phyloP scores from a whole-genome alignment of 176 grass and related monocot genomes.

The Juncus effusus region DNA sequence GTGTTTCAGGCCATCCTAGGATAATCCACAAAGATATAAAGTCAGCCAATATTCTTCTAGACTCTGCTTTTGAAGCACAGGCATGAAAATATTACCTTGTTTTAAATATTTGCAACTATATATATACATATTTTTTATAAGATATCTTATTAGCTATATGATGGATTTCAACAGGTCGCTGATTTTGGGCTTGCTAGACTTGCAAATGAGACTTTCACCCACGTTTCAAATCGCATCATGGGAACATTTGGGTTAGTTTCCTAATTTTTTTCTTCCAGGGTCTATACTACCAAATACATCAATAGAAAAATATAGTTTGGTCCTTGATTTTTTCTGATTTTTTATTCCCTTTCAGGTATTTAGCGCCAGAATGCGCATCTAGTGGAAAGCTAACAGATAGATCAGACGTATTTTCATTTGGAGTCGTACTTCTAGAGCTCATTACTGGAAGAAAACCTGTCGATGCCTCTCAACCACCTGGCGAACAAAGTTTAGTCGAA shows the following conservation, averaged over 20 bases:
- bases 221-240: conserved; percentile 79
- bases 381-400: conserved; percentile 75
- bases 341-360: conserved; percentile 43
- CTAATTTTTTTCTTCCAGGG: background rate
- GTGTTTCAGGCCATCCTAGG: conserved; percentile 61
- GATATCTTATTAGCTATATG: background rate
- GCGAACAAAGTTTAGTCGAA: conserved; percentile 82
- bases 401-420: conserved; percentile 90
- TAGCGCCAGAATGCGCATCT: conserved; percentile 79
- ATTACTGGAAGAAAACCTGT: conserved; percentile 77
- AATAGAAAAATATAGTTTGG: too few relatives aligned
- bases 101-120: too few relatives aligned
- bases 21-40: conserved; percentile 96
- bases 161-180: conserved; percentile 49
- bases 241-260: conserved; percentile 69
- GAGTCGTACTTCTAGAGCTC: conserved; percentile 84
- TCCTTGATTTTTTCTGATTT: background rate
- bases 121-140: background rate
- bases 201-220: conserved; percentile 47
- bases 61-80: conserved; percentile 85
- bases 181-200: conserved; percentile 90
- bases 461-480: conserved; percentile 40
- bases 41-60: conserved; percentile 77
- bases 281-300: too few relatives aligned
- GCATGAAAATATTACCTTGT: conserved; percentile 10